A percentile compares a stretch with the other conserved stretches of the same genome.
Conservation (phyloP, 192 early-diverging fungal genomes). For the Backusella sp. region DNA sequence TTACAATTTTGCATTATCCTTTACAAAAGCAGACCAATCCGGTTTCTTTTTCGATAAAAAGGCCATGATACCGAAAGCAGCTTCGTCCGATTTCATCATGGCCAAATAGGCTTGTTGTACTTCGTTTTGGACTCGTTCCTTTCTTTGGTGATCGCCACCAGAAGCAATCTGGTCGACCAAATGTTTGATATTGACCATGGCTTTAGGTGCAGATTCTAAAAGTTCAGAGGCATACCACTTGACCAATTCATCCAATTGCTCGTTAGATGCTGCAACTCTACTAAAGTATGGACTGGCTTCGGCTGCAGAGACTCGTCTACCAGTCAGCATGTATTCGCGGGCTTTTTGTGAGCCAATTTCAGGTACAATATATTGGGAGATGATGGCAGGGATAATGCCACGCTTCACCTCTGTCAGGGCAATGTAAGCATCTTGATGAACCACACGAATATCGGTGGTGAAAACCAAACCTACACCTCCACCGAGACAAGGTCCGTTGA, state of each 20-base stretch:
- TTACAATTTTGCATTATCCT: slow-evolving; percentile 32
- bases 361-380: slow-evolving; percentile 61
- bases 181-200: slow-evolving; percentile 53
- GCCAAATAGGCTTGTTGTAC: slow-evolving; percentile 43
- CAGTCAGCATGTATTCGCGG: slow-evolving; percentile 58
- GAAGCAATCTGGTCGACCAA: slow-evolving; percentile 38
- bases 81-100: slow-evolving; percentile 62
- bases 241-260: slow-evolving; percentile 46
- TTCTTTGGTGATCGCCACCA: slow-evolving; percentile 32
- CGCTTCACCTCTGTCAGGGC: slow-evolving; percentile 59
- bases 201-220: slow-evolving; percentile 45
- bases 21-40: slow-evolving; percentile 47
- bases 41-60: slow-evolving; percentile 52
- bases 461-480: slow-evolving; percentile 60
- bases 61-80: slow-evolving; percentile 55
- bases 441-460: slow-evolving; percentile 56
- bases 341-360: slow-evolving; percentile 50
- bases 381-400: slow-evolving; percentile 64
- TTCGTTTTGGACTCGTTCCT: slow-evolving; percentile 6
- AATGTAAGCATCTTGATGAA: slow-evolving; percentile 42
- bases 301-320: slow-evolving; percentile 42
- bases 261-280: slow-evolving; percentile 20
- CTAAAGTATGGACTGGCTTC: slow-evolving; percentile 43
- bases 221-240: slow-evolving; percentile 42
- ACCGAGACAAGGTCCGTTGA: slow-evolving; percentile 66